phyloP scores from a whole-genome alignment of 2,329 filamentous ascomycete genomes.

The Fusarium sp. region DNA sequence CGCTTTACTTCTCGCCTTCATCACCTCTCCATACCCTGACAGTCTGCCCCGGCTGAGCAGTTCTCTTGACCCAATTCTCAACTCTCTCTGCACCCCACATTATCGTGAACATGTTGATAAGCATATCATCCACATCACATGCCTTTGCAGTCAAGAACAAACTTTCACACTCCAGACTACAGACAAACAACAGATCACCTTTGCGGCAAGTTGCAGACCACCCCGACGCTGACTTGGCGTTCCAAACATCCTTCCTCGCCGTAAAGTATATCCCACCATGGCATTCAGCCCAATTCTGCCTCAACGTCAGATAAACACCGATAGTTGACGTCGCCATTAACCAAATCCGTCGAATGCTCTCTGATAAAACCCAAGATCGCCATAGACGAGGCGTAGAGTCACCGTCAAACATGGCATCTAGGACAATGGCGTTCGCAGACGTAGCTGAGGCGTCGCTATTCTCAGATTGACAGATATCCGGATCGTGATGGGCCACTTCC shows the following conservation, averaged over 20 bases:
- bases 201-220: slow-evolving; percentile 1
- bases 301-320: slow-evolving; percentile 1
- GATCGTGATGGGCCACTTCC: slow-evolving; percentile 7
- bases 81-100: slow-evolving; percentile 26
- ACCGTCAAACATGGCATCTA: slow-evolving; percentile 9
- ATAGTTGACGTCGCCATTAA: slow-evolving; percentile 10
- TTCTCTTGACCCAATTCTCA: slow-evolving; percentile 20
- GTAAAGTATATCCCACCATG: slow-evolving; percentile 14
- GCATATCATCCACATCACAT: not conserved
- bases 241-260: not conserved
- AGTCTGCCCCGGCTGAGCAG: not conserved
- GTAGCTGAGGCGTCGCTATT: not conserved
- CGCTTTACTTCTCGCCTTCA: not conserved
- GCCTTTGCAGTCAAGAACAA: slow-evolving; percentile 11
- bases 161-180: slow-evolving; percentile 15
- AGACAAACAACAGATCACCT: not conserved
- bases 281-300: slow-evolving; percentile 19
- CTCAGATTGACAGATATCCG: not conserved
- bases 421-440: not conserved
- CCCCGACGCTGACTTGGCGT: not conserved
- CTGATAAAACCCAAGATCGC: slow-evolving; percentile 16
- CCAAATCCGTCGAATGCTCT: slow-evolving; percentile 18
- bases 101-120: slow-evolving; percentile 10
- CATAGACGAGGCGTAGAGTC: not conserved
- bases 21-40: not conserved